Percentiles rank a stretch among this genome's conserved stretches.
phyloP scores from a whole-genome alignment of 176 grass and related monocot genomes.

The Triticum urartu region DNA sequence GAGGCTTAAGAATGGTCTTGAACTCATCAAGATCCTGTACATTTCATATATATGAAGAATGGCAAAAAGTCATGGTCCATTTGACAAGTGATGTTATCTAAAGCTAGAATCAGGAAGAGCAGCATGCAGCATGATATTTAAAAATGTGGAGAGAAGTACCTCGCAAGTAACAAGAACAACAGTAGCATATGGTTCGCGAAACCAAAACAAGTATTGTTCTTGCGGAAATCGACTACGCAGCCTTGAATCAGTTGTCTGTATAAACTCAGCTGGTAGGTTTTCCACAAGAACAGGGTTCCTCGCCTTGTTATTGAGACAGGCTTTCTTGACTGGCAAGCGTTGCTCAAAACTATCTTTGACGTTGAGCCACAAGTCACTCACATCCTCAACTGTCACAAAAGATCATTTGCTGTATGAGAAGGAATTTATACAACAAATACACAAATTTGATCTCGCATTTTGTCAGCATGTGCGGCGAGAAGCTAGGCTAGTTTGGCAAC shows the following conservation, averaged over 20 bases:
- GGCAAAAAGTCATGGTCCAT: constrained; percentile 18
- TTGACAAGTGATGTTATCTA: constrained; percentile 14
- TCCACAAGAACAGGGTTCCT: constrained; percentile 83
- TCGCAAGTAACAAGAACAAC: constrained; percentile 91
- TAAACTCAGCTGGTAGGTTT: constrained; percentile 82
- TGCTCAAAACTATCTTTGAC: constrained; percentile 76
- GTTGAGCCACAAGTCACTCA: constrained; percentile 90
- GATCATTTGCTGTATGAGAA: background rate
- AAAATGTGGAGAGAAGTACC: constrained; percentile 37
- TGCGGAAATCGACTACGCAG: constrained; percentile 88
- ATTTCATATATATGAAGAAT: constrained; percentile 15
- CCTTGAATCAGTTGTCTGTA: constrained; percentile 93
- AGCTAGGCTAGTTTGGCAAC: background rate
- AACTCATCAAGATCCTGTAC: constrained; percentile 94
- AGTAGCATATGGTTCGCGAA: constrained; percentile 87
- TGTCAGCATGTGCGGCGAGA: background rate
- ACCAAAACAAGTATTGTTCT: constrained; percentile 97
- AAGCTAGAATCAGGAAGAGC: constrained; percentile 9
- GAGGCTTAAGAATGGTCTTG: constrained; percentile 94
- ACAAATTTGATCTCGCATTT: background rate
- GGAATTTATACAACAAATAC: constrained; percentile 2
- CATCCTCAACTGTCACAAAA: constrained; percentile 83
- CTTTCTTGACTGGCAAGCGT: constrained; percentile 84
- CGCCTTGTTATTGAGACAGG: constrained; percentile 90
- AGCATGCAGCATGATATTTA: background rate